Conservation (phyloP, 129 eudicot genomes). For the Logfia minima region DNA sequence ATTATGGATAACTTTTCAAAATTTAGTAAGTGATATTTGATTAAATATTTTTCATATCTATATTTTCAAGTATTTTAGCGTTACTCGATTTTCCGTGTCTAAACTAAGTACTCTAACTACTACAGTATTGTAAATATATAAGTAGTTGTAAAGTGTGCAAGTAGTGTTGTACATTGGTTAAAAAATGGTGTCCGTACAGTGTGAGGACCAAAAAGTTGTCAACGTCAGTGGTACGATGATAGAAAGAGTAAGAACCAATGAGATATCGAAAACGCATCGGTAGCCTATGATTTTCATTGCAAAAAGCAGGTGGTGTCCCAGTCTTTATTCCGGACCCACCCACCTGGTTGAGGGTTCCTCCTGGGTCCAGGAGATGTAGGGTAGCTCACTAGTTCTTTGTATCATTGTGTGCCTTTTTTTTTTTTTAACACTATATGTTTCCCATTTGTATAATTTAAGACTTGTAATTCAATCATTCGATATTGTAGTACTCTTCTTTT, state of each 20-base stretch:
- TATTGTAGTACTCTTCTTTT: too few relatives aligned
- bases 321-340: constrained; percentile 28
- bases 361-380: neutral
- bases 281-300: constrained; percentile 19
- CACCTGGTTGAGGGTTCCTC: neutral
- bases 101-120: too few relatives aligned
- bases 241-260: constrained; percentile 41
- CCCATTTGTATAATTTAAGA: too few relatives aligned
- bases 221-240: constrained; percentile 25
- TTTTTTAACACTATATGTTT: too few relatives aligned
- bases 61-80: too few relatives aligned
- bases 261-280: constrained; percentile 56
- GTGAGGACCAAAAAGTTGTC: constrained; percentile 21
- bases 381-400: neutral
- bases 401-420: neutral
- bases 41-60: too few relatives aligned
- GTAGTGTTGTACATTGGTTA: constrained; percentile 1
- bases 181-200: constrained; percentile 11
- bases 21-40: too few relatives aligned
- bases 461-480: too few relatives aligned
- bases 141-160: neutral
- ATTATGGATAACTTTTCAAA: too few relatives aligned
- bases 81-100: too few relatives aligned
- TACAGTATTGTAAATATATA: too few relatives aligned
- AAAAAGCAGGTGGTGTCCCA: constrained; percentile 29